phyloP scores from a whole-genome alignment of 2,329 filamentous ascomycete genomes.

The Calonectria henricotiae region DNA sequence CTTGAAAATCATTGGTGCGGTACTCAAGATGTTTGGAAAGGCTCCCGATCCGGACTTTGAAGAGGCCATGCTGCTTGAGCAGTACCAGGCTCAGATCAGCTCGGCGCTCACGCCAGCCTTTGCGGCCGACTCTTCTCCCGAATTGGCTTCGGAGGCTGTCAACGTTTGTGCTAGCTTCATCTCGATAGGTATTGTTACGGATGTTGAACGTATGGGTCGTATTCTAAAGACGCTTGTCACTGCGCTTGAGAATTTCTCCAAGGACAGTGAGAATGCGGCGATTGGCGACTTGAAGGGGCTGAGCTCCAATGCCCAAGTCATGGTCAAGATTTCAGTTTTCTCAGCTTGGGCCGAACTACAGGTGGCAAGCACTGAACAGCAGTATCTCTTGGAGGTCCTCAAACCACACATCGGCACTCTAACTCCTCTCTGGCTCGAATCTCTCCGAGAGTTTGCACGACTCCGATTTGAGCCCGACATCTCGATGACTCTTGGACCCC shows the following conservation, averaged over 20 bases:
- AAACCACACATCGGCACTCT: slow-evolving; percentile 91
- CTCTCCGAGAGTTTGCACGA: slow-evolving; percentile 92
- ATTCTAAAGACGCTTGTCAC: slow-evolving; percentile 95
- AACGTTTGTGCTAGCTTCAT: slow-evolving; percentile 99
- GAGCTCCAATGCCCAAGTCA: slow-evolving; percentile 96
- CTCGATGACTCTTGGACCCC: slow-evolving; percentile 88
- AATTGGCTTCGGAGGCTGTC: slow-evolving; percentile 94
- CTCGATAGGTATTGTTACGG: slow-evolving; percentile 95
- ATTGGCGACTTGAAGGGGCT: slow-evolving; percentile 95
- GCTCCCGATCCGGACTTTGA: slow-evolving; percentile 96
- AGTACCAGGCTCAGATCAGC: slow-evolving; percentile 98
- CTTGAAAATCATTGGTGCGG: slow-evolving; percentile 92
- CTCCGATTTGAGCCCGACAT: slow-evolving; percentile 97
- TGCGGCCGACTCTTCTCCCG: slow-evolving; percentile 94
- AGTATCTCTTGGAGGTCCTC: slow-evolving; percentile 89
- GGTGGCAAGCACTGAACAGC: slow-evolving; percentile 93
- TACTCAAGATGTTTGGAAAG: slow-evolving; percentile 96
- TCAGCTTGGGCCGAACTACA: slow-evolving; percentile 98
- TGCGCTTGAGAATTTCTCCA: slow-evolving; percentile 92
- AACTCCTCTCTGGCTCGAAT: slow-evolving; percentile 94
- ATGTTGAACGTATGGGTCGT: slow-evolving; percentile 98
- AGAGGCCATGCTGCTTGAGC: slow-evolving; percentile 96
- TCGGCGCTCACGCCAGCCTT: slow-evolving; percentile 97
- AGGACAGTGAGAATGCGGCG: slow-evolving; percentile 83
- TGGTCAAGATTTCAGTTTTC: slow-evolving; percentile 98